Evolutionary conservation across 148 eudicot species (phyloP).

Genomic region (Rhododendron ferrugineum): DNA sequence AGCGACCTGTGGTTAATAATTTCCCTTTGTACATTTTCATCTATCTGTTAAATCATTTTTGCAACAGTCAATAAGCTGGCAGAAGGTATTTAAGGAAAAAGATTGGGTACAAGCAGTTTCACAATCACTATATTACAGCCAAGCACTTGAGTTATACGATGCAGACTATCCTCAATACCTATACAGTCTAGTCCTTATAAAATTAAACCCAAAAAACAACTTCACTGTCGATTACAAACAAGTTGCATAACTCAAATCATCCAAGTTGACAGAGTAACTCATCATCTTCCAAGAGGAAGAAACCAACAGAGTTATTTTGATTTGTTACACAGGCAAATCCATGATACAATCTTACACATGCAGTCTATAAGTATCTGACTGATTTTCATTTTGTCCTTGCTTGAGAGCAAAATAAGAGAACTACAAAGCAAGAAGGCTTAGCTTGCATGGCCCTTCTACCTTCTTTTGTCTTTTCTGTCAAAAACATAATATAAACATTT

Average conservation of each 20-base stretch:
- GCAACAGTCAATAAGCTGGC: not conserved
- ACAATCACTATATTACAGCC: not conserved
- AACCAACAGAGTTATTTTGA: not conserved
- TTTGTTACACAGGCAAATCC: not conserved
- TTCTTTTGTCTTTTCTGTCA: not conserved
- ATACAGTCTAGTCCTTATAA: not conserved
- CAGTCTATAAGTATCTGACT: not conserved
- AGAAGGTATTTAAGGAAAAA: not conserved
- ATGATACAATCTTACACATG: not conserved
- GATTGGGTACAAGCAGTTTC: not conserved
- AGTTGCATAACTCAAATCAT: not conserved
- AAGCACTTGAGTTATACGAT: not conserved
- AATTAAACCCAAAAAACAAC: not conserved
- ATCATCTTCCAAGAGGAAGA: not conserved
- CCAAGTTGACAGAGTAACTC: not conserved
- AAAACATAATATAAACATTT: not conserved
- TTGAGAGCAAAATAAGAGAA: not conserved
- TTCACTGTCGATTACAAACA: not conserved
- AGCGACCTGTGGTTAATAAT: slow-evolving; percentile 65
- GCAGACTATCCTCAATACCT: not conserved
- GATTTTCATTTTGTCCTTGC: not conserved
- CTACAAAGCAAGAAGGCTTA: not conserved
- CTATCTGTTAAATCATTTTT: slow-evolving; percentile 40
- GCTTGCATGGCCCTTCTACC: not conserved
- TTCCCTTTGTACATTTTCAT: slow-evolving; percentile 68